Base-by-base conservation (phyloP, 2,329 filamentous ascomycete genomes). In the Exophiala aquamarina region DNA sequence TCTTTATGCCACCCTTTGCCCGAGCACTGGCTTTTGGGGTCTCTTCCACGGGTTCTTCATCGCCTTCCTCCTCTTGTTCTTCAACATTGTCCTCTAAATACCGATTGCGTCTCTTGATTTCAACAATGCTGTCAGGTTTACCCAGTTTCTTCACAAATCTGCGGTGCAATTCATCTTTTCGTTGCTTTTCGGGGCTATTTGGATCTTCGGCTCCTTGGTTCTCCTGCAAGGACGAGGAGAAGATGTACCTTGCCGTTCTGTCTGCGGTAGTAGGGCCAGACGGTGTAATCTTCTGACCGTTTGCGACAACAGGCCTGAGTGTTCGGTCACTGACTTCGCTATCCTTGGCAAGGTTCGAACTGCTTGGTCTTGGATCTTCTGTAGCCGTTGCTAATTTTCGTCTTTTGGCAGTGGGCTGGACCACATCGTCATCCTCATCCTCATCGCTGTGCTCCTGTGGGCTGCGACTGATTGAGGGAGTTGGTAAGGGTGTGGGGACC, bases 61-160 rank as follows among this genome's bases (percentile, higher is more conserved):
- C 77, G 3, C 76, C 86, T 6, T 76, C 82, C 3, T 81, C 82
- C 1, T 72, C 78, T 7, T 72, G 69, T 23, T 70, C 69, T 10
- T 63, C 71, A 42, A 75, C 73, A 34, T 83, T 82, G 26, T 79
- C 76, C 8, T 73, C 71, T 18, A 74, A 70, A 38, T 75, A 66
- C 54, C 74, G 74, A 57, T 82, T 80, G 11, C 79, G 74, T 50
- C 84, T 75, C 60, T 81, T 82, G 43, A 86, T 78, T 52, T 82
- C 78, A 19, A 80, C 76, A 56, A 95, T 75, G 62, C 89, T 92
- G 62, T 95, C 90, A 1, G 90, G 85, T 34, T 87, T 82, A 1
- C 92, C 91, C 2, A 98, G 79, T 66, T 92, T 95, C 74, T 87
- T 88, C 23, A 97, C 86, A 61, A 97, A 98, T 59, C 83, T 86